A percentile compares a stretch with the other conserved stretches of the same genome.
phyloP scores from a whole-genome alignment of 805 yeast genomes.

The Saccharomyces kudriavzevii region DNA sequence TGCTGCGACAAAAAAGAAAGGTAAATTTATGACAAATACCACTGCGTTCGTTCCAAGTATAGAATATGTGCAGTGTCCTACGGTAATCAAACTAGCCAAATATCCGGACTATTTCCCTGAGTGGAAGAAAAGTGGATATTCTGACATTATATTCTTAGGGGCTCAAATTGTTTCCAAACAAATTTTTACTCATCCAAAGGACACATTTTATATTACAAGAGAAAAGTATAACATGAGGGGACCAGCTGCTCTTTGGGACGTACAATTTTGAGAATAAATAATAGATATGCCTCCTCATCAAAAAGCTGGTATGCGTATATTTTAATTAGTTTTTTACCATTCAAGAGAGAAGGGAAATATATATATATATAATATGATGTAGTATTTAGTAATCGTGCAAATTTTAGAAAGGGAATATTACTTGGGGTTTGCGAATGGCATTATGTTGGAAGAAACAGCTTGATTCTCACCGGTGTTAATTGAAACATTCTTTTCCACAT shows the following conservation, averaged over 20 bases:
- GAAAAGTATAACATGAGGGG: constrained; percentile 72
- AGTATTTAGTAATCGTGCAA: not conserved
- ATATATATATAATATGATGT: constrained; percentile 3
- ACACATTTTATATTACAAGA: constrained; percentile 59
- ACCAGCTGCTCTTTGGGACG: constrained; percentile 76
- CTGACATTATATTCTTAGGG: constrained; percentile 73
- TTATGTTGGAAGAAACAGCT: not conserved
- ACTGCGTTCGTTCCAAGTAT: constrained; percentile 25
- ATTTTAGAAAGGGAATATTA: not conserved
- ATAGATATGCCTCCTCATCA: not conserved
- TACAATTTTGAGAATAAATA: constrained; percentile 25
- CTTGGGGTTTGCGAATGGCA: not conserved
- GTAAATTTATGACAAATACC: constrained; percentile 19
- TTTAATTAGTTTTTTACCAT: not conserved
- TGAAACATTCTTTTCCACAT: not conserved
- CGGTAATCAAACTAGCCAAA: constrained; percentile 56
- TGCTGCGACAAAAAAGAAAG: constrained; percentile 24
- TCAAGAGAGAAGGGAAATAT: not conserved
- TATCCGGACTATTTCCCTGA: constrained; percentile 90
- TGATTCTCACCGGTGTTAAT: not conserved
- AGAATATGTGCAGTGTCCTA: constrained; percentile 64
- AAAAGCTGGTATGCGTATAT: not conserved
- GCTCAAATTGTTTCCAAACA: constrained; percentile 84
- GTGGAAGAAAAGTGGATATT: constrained; percentile 79
- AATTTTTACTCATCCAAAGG: constrained; percentile 56